Base-by-base conservation (phyloP, 208 protist genomes). In the Phytomonas sp. region DNA sequence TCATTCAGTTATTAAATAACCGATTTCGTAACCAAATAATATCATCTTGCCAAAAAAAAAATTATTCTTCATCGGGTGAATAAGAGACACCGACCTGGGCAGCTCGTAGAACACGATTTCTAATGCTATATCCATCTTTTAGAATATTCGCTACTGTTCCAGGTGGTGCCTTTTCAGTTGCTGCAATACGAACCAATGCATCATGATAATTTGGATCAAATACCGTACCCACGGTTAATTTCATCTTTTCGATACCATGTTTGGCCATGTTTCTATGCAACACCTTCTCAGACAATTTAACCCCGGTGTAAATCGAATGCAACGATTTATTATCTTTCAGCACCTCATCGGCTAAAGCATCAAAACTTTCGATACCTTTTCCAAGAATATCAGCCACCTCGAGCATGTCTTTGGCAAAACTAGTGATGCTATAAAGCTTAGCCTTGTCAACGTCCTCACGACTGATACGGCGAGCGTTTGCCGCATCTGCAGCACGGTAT, bases 341-440 rank as follows among this genome's bases (percentile, higher is more conserved):
- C 74, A 87, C 80, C 11, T 75, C 74, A 13, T 80, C 74, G 8
- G 86, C 62, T 28, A 94, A 61, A 2, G 73, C 71, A 6, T 62
- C 70, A 60, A 96, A 92, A 28, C 81, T 68, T 59, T 95, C 89
- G 33, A 97, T 63, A 2, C 85, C 94, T 62, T 91, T 90, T 46
- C 97, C 88, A n/a, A 98, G 87, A 51, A 84, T 97, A 70, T 98
- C 94, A 15, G 85, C 87, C 40, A 98, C 91, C 62, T 98, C 92
- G 17, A 98, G 74, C 79, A 98, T 92, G 68, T 96, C 87, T 77
- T 97, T 96, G 0, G 88, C 89, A 73, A 98, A 98, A 9, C 80
- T 86, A 40, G 80, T 85, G 29, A 98, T 87, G 34, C 89, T 90
- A 70, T 91, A 98, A 13, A 89, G 73, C 62, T 91, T 93, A 0